These are phyloP conservation scores for Auricularia sp. DNA, from an alignment of 768 basidiomycete genomes.

Conservation along the genomic window DNA sequence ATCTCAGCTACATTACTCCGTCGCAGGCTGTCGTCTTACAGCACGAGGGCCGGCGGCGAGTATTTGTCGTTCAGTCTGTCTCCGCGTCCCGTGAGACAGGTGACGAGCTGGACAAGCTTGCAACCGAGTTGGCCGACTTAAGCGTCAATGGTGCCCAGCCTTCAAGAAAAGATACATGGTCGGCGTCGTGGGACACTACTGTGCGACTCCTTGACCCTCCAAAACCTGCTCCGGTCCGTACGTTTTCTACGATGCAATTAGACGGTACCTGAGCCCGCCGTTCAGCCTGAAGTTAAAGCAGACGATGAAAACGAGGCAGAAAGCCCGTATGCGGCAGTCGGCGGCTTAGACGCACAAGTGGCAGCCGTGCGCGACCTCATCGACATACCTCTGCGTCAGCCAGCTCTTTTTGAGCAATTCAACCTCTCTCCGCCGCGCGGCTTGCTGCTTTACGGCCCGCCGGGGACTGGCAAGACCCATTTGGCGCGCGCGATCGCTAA, in stretches of 20 bases:
- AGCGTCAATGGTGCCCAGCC: slow-evolving; percentile 23
- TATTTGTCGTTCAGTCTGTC: slow-evolving; percentile 45
- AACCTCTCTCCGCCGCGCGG: slow-evolving; percentile 68
- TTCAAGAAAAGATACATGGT: slow-evolving; percentile 39
- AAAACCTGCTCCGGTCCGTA: slow-evolving; percentile 36
- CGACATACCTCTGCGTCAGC: slow-evolving; percentile 76
- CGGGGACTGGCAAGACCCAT: slow-evolving; percentile 97
- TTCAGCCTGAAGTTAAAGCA: slow-evolving; percentile 20
- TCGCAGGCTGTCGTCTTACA: slow-evolving; percentile 49
- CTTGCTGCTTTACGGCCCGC: slow-evolving; percentile 87
- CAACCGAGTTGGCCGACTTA: slow-evolving; percentile 33
- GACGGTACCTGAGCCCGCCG: background rate
- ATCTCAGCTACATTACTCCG: slow-evolving; percentile 55
- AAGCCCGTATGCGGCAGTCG: slow-evolving; percentile 67
- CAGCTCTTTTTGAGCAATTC: slow-evolving; percentile 69
- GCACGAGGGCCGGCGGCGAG: slow-evolving; percentile 52
- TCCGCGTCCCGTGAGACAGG: slow-evolving; percentile 19
- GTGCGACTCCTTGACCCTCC: slow-evolving; percentile 37
- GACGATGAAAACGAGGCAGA: background rate
- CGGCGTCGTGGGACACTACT: slow-evolving; percentile 56
- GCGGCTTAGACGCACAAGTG: slow-evolving; percentile 84
- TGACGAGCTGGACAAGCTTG: slow-evolving; percentile 24
- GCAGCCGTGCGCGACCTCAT: slow-evolving; percentile 74
- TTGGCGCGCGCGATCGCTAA: slow-evolving; percentile 88
- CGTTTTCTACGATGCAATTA: background rate